Conservation (phyloP, 257 asterid species). For the Primulina tabacum region DNA sequence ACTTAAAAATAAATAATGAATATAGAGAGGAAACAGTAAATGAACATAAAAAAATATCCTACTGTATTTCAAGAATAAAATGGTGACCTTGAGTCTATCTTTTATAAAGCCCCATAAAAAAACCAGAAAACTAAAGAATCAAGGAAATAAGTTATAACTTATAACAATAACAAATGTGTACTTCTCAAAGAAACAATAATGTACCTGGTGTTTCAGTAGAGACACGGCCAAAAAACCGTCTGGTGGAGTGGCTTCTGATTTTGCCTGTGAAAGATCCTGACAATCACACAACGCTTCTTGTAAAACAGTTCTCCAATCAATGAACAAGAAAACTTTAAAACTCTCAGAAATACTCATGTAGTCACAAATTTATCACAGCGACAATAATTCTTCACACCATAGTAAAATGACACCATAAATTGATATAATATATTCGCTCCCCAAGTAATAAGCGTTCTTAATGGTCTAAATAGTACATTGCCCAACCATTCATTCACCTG, state of each 20-base stretch:
- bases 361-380: neutral
- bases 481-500: neutral
- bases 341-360: neutral
- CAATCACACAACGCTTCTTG: constrained; percentile 12
- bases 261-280: constrained; percentile 53
- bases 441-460: neutral
- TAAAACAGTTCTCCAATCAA: neutral
- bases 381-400: neutral
- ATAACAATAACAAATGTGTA: neutral
- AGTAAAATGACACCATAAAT: neutral
- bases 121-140: neutral
- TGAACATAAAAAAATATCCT: neutral
- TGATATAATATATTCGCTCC: neutral
- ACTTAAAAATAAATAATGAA: neutral
- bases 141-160: neutral
- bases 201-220: constrained; percentile 54
- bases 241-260: constrained; percentile 48
- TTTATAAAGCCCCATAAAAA: neutral
- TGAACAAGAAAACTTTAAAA: neutral
- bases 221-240: constrained; percentile 53
- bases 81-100: neutral
- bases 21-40: neutral
- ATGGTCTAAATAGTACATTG: neutral
- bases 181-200: neutral
- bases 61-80: neutral